These are phyloP conservation scores for Pseudofabraea citricarpa DNA, from an alignment of 2,329 filamentous ascomycete genomes.

Conservation along the genomic window DNA sequence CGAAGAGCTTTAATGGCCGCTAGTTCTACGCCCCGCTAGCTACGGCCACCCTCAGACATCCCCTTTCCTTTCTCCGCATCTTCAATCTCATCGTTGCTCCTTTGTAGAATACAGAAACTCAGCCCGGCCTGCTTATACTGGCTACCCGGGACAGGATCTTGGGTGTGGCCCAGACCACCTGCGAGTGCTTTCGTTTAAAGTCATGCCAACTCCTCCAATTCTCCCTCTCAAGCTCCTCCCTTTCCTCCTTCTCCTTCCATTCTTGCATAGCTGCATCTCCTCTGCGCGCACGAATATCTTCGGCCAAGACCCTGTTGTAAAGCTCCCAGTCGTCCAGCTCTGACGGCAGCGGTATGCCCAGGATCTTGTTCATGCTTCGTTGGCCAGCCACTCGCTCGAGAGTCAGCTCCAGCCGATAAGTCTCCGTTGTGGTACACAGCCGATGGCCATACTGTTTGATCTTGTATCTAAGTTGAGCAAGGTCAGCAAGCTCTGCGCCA, in stretches of 20 bases:
- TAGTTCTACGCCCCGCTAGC: too few relatives aligned
- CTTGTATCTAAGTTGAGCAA: constrained; percentile 34
- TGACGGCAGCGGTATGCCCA: constrained; percentile 43
- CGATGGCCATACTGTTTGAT: constrained; percentile 39
- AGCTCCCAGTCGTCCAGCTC: constrained; percentile 50
- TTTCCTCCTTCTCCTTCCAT: constrained; percentile 6
- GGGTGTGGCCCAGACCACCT: neutral
- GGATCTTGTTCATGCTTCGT: constrained; percentile 35
- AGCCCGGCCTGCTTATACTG: too few relatives aligned
- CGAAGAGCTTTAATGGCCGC: too few relatives aligned
- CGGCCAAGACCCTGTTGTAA: constrained; percentile 40
- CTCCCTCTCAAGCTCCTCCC: constrained; percentile 2
- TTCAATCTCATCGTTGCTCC: too few relatives aligned
- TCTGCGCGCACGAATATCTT: constrained; percentile 30
- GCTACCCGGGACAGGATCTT: too few relatives aligned
- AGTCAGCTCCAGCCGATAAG: constrained; percentile 38
- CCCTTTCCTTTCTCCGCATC: too few relatives aligned
- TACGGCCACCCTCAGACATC: too few relatives aligned
- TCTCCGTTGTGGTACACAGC: constrained; percentile 33
- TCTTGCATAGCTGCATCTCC: constrained; percentile 30
- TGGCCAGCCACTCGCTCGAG: constrained; percentile 40
- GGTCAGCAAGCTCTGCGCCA: neutral
- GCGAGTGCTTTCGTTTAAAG: neutral
- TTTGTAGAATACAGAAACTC: too few relatives aligned
- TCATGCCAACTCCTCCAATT: neutral